Base-by-base conservation (phyloP, 176 grass and related monocot genomes). In the Phoenix roebelenii region DNA sequence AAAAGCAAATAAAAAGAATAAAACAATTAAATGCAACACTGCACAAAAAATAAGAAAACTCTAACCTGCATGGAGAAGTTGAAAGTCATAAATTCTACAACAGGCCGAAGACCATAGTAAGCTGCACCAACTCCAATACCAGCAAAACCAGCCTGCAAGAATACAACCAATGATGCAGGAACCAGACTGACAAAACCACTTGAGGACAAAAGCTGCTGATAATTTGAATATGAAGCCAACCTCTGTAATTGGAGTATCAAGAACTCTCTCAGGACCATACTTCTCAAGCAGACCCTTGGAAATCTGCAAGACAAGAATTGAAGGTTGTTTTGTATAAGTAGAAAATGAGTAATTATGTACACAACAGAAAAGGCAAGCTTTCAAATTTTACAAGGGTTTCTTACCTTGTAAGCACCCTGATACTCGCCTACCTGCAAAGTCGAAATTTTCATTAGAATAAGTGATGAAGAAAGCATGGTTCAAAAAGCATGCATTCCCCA, bases 191-290 rank as follows among this genome's bases (percentile, higher is more conserved):
- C 35, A 44, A 44, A 12, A 44, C 35, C 35, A 44, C 9, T 3
- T 28, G 10, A 44, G 35, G 35, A 44, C 35, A 44, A 10, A 44
- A 44, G 35, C 35, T 12, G 35, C 7, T 44, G 10, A 44, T 44
- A 44, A 9, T 44, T 44, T 44, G 35, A 28, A 16, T 72, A 54
- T 25, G 63, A 50, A 54, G 24, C 18, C 15, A 54, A 97, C 92
- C 92, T 97, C 92, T 20, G 92, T 97, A 60, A 97, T 97, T 59
- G 92, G 92, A 51, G 92, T 97, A 68, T 97, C 92, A 75, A 97
- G 87, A 91, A 97, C 92, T 81, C 92, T 97, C 7, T 91, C 92
- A 75, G 87, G 92, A 57, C 92, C 92, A 57, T 91, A 97, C 59
- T 85, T 97, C 44, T 97, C 83, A 23, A 97, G 92, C 79, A 97